A percentile compares a stretch with the other conserved stretches of the same genome.
phyloP scores from a whole-genome alignment of 495 filamentous ascomycete species.

The Neurospora sp. region DNA sequence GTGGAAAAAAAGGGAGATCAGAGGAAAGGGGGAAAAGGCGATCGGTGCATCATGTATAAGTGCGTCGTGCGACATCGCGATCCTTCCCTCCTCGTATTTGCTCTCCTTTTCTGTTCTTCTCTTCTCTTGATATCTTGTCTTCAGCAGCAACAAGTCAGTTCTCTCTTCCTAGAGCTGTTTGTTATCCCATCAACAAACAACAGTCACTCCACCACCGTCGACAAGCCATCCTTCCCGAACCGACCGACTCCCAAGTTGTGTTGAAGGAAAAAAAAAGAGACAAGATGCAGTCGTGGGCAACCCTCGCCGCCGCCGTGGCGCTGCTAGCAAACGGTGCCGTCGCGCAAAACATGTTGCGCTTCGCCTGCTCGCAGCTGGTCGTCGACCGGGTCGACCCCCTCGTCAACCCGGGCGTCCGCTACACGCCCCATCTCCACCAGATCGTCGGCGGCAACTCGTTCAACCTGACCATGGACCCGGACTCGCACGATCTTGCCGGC shows the following conservation, averaged over 20 bases:
- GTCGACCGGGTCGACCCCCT: constrained; percentile 44
- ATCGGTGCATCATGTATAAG: neutral
- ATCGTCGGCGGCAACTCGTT: constrained; percentile 55
- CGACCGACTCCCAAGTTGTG: neutral
- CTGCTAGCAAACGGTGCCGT: constrained; percentile 37
- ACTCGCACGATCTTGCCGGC: constrained; percentile 37
- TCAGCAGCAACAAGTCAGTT: neutral
- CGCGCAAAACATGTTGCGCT: constrained; percentile 45
- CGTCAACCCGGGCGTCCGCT: constrained; percentile 40
- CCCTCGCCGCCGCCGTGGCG: constrained; percentile 35
- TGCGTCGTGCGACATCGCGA: constrained; percentile 3
- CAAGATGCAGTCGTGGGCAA: constrained; percentile 41
- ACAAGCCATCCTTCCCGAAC: neutral
- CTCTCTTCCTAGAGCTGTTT: neutral
- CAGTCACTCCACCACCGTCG: neutral
- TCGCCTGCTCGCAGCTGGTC: constrained; percentile 48
- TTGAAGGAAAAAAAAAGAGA: constrained; percentile 10
- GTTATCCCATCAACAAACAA: neutral
- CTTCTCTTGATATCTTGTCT: neutral
- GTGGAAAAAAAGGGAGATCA: neutral
- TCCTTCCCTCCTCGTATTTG: neutral
- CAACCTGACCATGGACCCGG: constrained; percentile 57
- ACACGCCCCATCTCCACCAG: constrained; percentile 44
- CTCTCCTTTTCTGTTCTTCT: neutral
- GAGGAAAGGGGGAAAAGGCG: neutral